Evolutionary conservation across 148 eudicot species (phyloP).

Genomic region (Beta vulgaris): DNA sequence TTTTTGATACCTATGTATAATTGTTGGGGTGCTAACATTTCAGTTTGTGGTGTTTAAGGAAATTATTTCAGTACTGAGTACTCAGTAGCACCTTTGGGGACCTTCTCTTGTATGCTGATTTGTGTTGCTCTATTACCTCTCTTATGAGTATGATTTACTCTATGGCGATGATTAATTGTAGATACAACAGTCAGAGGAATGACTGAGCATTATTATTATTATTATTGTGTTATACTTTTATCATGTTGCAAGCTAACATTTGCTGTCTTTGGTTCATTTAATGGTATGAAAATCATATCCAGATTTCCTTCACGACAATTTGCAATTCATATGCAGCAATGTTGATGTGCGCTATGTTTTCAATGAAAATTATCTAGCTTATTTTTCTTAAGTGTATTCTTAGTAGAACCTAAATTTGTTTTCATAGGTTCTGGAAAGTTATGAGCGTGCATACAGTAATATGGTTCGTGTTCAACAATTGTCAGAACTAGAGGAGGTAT

Average conservation of each 20-base stretch:
- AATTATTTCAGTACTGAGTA: neutral
- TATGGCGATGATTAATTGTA: neutral
- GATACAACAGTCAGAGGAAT: neutral
- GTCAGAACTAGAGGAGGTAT: constrained; percentile 95
- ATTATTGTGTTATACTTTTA: no score
- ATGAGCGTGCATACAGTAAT: constrained; percentile 92
- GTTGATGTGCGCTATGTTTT: neutral
- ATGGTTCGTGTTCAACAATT: constrained; percentile 99
- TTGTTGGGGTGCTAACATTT: neutral
- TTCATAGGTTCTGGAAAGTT: constrained; percentile 89
- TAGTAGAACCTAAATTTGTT: neutral
- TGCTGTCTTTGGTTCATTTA: no score
- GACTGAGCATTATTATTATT: neutral
- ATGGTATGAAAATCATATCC: no score
- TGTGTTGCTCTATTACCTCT: neutral
- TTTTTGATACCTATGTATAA: neutral
- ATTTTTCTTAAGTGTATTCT: neutral
- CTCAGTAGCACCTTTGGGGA: no score
- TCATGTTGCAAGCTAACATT: no score
- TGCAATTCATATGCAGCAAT: no score
- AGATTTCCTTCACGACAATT: no score
- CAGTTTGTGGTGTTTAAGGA: neutral
- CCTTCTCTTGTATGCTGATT: neutral
- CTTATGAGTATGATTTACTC: neutral
- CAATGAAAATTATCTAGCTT: neutral